phyloP scores from a whole-genome alignment of 1,284 basidiomycete genomes.

The Naganishia cerealis region DNA sequence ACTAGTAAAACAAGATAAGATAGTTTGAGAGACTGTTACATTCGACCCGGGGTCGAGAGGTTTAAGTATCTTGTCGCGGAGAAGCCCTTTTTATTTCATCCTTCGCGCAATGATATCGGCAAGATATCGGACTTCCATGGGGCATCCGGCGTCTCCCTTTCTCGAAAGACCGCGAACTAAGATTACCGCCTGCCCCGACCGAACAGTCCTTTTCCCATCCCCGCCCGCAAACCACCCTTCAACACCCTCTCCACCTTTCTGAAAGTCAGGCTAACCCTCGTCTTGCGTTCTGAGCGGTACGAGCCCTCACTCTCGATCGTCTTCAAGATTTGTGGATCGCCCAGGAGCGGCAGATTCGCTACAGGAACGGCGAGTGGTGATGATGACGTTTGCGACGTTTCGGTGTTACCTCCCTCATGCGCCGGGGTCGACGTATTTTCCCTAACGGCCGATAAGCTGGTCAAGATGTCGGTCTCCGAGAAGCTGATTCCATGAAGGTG shows the following conservation, averaged over 20 bases:
- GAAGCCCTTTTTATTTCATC: no score
- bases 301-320: conserved; percentile 49
- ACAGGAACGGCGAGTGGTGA: conserved; percentile 53
- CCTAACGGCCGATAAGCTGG: conserved; percentile 30
- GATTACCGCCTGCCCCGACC: conserved; percentile 16
- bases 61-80: no score
- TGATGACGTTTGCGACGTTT: conserved; percentile 25
- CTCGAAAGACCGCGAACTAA: background rate
- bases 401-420: background rate
- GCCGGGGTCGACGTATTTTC: background rate
- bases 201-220: conserved; percentile 23
- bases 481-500: conserved; percentile 74
- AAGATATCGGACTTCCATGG: background rate
- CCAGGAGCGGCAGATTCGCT: conserved; percentile 61
- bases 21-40: no score
- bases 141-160: background rate
- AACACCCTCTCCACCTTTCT: conserved; percentile 71
- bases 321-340: conserved; percentile 39
- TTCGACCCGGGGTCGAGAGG: no score
- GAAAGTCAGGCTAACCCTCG: conserved; percentile 81
- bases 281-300: conserved; percentile 60
- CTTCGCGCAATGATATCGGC: background rate
- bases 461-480: conserved; percentile 57
- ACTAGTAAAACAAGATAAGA: no score
- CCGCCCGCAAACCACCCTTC: conserved; percentile 44